Base-by-base conservation (phyloP, 164 flowering plant species). In the Aristolochia californica region DNA sequence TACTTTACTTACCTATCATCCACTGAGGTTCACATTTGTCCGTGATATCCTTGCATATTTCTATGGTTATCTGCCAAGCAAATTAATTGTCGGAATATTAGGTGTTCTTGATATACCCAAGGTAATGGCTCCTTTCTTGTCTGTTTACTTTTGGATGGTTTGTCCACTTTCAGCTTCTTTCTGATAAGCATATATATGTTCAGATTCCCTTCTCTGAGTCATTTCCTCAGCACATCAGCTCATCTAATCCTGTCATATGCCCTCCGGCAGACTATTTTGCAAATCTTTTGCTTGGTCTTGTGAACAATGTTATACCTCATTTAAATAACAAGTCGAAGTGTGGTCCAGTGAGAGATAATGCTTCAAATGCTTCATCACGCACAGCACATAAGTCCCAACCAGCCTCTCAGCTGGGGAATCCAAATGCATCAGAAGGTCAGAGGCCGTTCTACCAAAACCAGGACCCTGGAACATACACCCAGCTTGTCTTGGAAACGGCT, bases 391-490 rank as follows among this genome's bases (percentile, higher is more conserved):
- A 83, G 67, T 57, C 70, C 55, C 78, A 80, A 52, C 67, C 77
- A 59, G 44, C 85, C 51, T 61, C 84, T 61, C 94, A 78, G 59
- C 40, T 83, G 26, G 86, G 81, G 13, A 57, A 78, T 55, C 23
- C 82, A 66, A 79, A 68, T 65, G 63, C 75, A 64, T 68, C 77
- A 21, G 97, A 86, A 59, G 77, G 84, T 54, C 95, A 80, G 73
- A 87, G 81, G 51, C 83, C 90, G 59, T 93, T 87, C 74, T 89
- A 89, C 72, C 97, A 89, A 72, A 75, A 79, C 61, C 97, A 87
- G 72, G 99, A 93, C 72, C 99, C 99, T 56, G 97, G 99, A 28
- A 87, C 97, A 23, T 74, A 84, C 59, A 85, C 99, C n/a, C 97
- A 89, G 67, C 82, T 93, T 66, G 83, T 85, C 69, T 88, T 93